Evolutionary conservation across 1,284 basidiomycete genomes (phyloP).

Genomic region (Apiotrichum domesticum): DNA sequence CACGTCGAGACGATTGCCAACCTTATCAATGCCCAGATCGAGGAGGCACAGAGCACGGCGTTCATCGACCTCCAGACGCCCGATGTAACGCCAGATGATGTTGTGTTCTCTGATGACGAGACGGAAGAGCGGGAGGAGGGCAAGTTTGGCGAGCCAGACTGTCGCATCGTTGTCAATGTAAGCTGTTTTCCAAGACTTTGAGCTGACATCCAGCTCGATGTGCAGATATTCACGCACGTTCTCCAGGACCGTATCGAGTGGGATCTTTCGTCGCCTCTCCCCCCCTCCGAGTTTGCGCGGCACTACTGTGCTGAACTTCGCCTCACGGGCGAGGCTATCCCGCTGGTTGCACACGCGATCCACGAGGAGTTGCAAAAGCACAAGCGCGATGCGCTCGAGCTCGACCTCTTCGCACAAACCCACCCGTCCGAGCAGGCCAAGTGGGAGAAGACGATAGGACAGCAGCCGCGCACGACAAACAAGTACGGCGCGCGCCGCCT

Average conservation of each 20-base stretch:
- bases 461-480: constrained; percentile 51
- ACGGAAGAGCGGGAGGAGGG: constrained; percentile 23
- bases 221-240: constrained; percentile 89
- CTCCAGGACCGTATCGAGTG: constrained; percentile 94
- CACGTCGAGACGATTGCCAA: constrained; percentile 74
- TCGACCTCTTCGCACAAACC: constrained; percentile 71
- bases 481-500: constrained; percentile 66
- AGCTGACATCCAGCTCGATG: constrained; percentile 68
- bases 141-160: constrained; percentile 67
- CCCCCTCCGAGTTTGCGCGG: constrained; percentile 77
- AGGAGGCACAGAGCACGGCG: constrained; percentile 75
- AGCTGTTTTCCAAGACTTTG: constrained; percentile 37
- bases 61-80: constrained; percentile 53
- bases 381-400: constrained; percentile 88
- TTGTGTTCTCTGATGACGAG: constrained; percentile 31
- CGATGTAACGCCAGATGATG: constrained; percentile 35
- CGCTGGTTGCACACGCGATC: constrained; percentile 83
- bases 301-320: constrained; percentile 82
- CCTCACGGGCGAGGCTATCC: constrained; percentile 76
- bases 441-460: constrained; percentile 58
- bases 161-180: constrained; percentile 82
- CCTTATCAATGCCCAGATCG: constrained; percentile 82
- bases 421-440: constrained; percentile 52
- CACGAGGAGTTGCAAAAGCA: constrained; percentile 93
- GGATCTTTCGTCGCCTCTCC: constrained; percentile 88